A percentile compares a stretch with the other conserved stretches of the same genome.
These are phyloP conservation scores for Histomonas meleagridis DNA, from an alignment of 208 protist genomes.

Conservation along the genomic window DNA sequence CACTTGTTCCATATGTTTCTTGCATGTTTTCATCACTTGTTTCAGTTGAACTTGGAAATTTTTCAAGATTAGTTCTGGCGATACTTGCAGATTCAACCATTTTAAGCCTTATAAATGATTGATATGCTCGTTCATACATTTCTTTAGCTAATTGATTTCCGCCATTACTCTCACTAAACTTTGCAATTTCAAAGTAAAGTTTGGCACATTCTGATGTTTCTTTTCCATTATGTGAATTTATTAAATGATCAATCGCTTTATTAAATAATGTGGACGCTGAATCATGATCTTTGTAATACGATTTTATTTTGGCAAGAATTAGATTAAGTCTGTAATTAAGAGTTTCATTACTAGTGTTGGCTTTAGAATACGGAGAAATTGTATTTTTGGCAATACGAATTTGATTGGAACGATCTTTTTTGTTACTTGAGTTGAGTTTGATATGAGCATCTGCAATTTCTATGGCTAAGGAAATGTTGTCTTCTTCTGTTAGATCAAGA, in stretches of 20 bases:
- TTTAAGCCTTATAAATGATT: background rate
- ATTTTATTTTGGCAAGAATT: background rate
- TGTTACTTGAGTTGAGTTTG: background rate
- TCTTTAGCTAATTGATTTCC: background rate
- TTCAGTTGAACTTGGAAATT: no score
- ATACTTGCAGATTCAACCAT: constrained; percentile 23
- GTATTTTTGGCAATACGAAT: background rate
- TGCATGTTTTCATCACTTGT: no score
- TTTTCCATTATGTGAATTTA: background rate
- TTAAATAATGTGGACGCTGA: background rate
- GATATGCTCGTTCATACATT: background rate
- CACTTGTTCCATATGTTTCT: no score
- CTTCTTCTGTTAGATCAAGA: background rate
- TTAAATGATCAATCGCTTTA: background rate
- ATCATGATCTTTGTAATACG: background rate
- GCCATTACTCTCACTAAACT: background rate
- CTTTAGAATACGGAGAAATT: background rate
- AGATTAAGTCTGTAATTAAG: background rate
- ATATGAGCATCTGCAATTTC: constrained; percentile 16
- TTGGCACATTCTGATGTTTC: background rate
- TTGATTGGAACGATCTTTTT: background rate
- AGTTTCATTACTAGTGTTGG: background rate
- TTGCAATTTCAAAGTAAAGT: background rate
- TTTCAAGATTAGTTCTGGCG: no score
- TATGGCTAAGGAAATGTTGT: background rate